Evolutionary conservation across 768 basidiomycete species (phyloP).

Genomic region (Hygrophorus russula): DNA sequence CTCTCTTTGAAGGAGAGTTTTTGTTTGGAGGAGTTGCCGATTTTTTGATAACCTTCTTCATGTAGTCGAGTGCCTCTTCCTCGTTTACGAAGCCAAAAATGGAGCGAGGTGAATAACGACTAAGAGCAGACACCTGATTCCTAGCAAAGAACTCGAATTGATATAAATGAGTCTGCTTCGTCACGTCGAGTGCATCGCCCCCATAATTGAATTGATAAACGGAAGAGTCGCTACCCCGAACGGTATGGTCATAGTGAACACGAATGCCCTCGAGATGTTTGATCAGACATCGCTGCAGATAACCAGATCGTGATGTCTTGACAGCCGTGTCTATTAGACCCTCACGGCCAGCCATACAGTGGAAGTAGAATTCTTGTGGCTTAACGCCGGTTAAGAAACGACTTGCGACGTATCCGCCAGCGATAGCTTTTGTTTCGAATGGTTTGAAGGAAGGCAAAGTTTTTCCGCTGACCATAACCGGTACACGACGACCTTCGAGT

Average conservation of each 20-base stretch:
- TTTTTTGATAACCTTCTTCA: constrained; percentile 85
- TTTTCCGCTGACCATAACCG: constrained; percentile 98
- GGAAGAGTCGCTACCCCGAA: constrained; percentile 88
- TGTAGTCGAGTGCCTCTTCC: constrained; percentile 58
- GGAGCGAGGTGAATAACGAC: constrained; percentile 52
- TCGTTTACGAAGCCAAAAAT: constrained; percentile 51
- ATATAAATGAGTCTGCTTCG: constrained; percentile 90
- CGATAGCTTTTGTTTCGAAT: constrained; percentile 97
- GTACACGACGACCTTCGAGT: constrained; percentile 95
- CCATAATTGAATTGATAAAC: constrained; percentile 96
- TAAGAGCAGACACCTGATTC: constrained; percentile 73
- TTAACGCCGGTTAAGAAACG: constrained; percentile 97
- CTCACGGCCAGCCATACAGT: constrained; percentile 99
- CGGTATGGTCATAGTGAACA: constrained; percentile 96
- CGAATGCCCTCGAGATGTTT: constrained; percentile 96
- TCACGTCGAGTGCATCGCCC: constrained; percentile 93
- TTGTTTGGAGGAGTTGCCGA: constrained; percentile 34
- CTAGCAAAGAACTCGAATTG: constrained; percentile 90
- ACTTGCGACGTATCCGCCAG: constrained; percentile 96
- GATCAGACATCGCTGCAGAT: constrained; percentile 95
- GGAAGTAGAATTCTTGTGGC: constrained; percentile 99
- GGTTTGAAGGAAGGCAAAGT: constrained; percentile 94
- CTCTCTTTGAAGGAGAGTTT: constrained; percentile 35
- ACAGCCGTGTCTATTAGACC: constrained; percentile 99
- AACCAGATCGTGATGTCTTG: constrained; percentile 97